phyloP scores from a whole-genome alignment of 441 rosid genomes.

The Lepidium campestre region DNA sequence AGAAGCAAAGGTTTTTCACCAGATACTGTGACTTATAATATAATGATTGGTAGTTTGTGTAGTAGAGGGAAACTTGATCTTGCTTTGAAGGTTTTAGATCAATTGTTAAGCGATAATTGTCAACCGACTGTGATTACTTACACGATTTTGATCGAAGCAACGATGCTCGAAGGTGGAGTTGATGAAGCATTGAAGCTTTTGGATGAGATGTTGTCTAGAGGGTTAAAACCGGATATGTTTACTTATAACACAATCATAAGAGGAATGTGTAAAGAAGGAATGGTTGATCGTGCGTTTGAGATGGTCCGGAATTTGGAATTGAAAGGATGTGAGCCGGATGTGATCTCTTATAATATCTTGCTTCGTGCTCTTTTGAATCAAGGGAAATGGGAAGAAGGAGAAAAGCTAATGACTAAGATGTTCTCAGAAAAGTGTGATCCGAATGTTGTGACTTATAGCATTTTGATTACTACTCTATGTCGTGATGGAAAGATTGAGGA shows the following conservation, averaged over 20 bases:
- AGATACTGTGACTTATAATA: slow-evolving; percentile 71
- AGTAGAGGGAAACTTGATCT: slow-evolving; percentile 57
- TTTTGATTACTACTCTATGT: slow-evolving; percentile 53
- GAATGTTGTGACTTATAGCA: slow-evolving; percentile 70
- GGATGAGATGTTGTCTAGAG: slow-evolving; percentile 64
- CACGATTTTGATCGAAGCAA: slow-evolving; percentile 77
- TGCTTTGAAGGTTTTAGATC: slow-evolving; percentile 60
- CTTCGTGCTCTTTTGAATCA: slow-evolving; percentile 50
- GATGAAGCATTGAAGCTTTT: slow-evolving; percentile 62
- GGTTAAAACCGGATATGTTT: slow-evolving; percentile 60
- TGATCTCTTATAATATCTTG: slow-evolving; percentile 54
- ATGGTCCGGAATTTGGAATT: slow-evolving; percentile 42
- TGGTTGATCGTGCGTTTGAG: slow-evolving; percentile 48
- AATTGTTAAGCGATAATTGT: slow-evolving; percentile 54
- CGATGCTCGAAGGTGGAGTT: slow-evolving; percentile 46
- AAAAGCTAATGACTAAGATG: slow-evolving; percentile 59
- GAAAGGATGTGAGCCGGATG: slow-evolving; percentile 60
- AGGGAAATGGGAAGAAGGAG: slow-evolving; percentile 73
- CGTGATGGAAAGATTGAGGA: slow-evolving; percentile 61
- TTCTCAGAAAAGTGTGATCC: slow-evolving; percentile 49
- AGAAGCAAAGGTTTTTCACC: slow-evolving; percentile 56
- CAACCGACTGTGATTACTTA: slow-evolving; percentile 69
- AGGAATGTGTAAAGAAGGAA: slow-evolving; percentile 70
- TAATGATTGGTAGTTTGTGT: slow-evolving; percentile 74
- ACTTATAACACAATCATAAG: slow-evolving; percentile 63